A percentile compares a stretch with the other conserved stretches of the same genome.
phyloP scores from a whole-genome alignment of 1,284 basidiomycete species.

The Irpex lacteus region DNA sequence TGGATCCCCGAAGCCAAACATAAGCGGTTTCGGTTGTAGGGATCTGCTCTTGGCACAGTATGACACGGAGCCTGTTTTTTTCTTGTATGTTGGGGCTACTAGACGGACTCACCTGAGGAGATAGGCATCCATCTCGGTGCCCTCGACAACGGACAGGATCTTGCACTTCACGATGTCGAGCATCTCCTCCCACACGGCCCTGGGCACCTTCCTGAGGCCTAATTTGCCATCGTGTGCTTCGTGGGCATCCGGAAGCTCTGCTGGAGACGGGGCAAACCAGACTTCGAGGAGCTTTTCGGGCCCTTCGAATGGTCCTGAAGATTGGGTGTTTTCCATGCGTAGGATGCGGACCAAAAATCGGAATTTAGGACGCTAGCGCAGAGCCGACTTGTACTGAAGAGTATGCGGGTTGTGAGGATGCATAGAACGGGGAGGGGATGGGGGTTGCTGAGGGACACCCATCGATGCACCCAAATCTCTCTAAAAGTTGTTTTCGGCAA shows the following conservation, averaged over 20 bases:
- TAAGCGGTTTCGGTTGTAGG: neutral
- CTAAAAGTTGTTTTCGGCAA: constrained; percentile 1
- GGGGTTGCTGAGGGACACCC: constrained; percentile 11
- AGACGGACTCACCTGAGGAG: constrained; percentile 75
- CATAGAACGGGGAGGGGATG: constrained; percentile 46
- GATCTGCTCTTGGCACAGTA: neutral
- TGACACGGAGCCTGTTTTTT: neutral
- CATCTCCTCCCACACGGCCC: constrained; percentile 93
- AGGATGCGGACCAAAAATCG: constrained; percentile 2
- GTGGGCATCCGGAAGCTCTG: constrained; percentile 49
- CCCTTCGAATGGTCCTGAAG: constrained; percentile 70
- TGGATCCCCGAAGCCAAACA: neutral
- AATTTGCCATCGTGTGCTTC: constrained; percentile 39
- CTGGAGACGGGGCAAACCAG: constrained; percentile 88
- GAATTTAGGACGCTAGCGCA: constrained; percentile 51
- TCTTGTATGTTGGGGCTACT: neutral
- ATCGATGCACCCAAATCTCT: constrained; percentile 11
- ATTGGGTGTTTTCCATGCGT: constrained; percentile 10
- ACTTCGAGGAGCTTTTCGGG: constrained; percentile 98
- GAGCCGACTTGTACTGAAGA: constrained; percentile 39
- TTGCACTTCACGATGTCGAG: constrained; percentile 97
- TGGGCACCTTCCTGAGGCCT: constrained; percentile 79
- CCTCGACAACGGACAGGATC: constrained; percentile 87
- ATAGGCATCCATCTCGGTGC: constrained; percentile 91
- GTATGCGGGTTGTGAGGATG: constrained; percentile 45